These are phyloP conservation scores for Lippia alba DNA, from an alignment of 305 asterid genomes.

Conservation along the genomic window DNA sequence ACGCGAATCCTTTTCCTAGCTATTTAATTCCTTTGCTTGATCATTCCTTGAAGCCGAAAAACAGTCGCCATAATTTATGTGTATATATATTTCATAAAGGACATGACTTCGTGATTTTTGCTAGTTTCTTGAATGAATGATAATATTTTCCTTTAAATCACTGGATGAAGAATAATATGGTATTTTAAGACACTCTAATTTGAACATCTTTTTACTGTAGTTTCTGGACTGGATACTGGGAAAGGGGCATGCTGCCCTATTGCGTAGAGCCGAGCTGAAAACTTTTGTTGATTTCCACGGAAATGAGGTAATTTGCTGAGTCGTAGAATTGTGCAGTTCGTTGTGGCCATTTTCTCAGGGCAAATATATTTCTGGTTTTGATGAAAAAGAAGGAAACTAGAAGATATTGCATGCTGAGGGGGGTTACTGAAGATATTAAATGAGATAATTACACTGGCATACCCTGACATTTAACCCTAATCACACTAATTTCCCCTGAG, in stretches of 20 bases:
- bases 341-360: background rate
- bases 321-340: constrained; percentile 5
- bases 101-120: background rate
- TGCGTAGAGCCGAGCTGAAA: constrained; percentile 97
- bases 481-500: no score
- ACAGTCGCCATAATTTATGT: no score
- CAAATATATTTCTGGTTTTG: constrained; percentile 20
- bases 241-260: constrained; percentile 91
- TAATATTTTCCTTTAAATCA: no score
- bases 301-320: constrained; percentile 63
- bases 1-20: constrained; percentile 3
- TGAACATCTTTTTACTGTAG: constrained; percentile 42
- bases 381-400: background rate
- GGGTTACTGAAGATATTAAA: no score
- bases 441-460: no score
- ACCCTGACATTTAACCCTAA: no score
- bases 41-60: no score
- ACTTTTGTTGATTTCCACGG: constrained; percentile 97
- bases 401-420: no score
- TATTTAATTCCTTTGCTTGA: no score
- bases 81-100: no score
- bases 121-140: background rate
- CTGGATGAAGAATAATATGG: background rate
- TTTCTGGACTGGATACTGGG: constrained; percentile 98
- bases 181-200: background rate